Evolutionary conservation across 129 eudicot species (phyloP).

Genomic region (Artemisia argyi): DNA sequence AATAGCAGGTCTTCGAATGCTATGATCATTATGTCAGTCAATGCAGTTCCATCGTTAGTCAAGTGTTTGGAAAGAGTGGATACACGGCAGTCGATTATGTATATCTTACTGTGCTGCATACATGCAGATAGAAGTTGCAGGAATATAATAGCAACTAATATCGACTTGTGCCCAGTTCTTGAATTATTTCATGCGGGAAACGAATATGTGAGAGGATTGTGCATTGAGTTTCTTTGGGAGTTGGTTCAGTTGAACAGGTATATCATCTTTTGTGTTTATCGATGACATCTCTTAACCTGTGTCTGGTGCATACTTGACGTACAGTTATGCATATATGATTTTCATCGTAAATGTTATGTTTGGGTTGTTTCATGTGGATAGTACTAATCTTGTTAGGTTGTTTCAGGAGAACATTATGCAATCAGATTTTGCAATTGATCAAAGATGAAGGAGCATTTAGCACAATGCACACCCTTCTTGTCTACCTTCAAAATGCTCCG

Average conservation of each 20-base stretch:
- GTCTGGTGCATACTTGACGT: background rate
- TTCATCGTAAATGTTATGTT: too few relatives aligned
- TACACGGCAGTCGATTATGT: slow-evolving; percentile 54
- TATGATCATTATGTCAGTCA: slow-evolving; percentile 42
- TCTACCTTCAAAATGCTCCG: slow-evolving; percentile 81
- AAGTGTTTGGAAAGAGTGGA: slow-evolving; percentile 55
- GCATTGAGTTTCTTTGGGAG: slow-evolving; percentile 78
- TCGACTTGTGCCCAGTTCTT: slow-evolving; percentile 71
- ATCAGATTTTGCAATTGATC: slow-evolving; percentile 64
- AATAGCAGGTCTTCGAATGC: slow-evolving; percentile 45
- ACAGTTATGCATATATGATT: background rate
- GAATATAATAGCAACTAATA: slow-evolving; percentile 54
- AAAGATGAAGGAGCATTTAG: slow-evolving; percentile 84
- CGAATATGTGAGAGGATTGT: slow-evolving; percentile 60
- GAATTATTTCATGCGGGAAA: slow-evolving; percentile 82
- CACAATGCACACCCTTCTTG: slow-evolving; percentile 85
- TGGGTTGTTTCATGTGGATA: background rate
- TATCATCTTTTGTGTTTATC: background rate
- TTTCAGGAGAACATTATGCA: slow-evolving; percentile 65
- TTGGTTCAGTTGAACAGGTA: slow-evolving; percentile 77
- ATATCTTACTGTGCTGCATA: slow-evolving; percentile 65
- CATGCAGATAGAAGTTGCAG: slow-evolving; percentile 59
- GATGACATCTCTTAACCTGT: background rate
- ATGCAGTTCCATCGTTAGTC: slow-evolving; percentile 59
- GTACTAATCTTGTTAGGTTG: background rate